Evolutionary conservation across 1,139 yeast genomes (phyloP).

Genomic region (Citeromyces hawaiiensis): DNA sequence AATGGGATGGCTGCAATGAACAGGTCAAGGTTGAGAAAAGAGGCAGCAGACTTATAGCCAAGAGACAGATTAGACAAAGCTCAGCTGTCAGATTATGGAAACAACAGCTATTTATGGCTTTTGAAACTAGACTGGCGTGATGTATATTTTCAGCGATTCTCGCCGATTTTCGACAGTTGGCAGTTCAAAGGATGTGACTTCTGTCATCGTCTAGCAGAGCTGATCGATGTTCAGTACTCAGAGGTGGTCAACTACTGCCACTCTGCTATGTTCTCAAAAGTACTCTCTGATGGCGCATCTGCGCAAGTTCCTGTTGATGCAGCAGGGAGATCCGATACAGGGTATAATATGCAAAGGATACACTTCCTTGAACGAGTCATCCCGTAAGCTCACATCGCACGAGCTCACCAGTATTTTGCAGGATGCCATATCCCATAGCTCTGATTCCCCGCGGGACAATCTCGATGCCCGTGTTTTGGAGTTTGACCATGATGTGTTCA

Average conservation of each 20-base stretch:
- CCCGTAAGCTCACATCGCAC: conserved; percentile 49
- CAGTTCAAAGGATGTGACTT: background rate
- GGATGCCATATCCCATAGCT: conserved; percentile 54
- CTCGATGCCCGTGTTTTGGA: conserved; percentile 77
- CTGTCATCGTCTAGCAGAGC: conserved; percentile 17
- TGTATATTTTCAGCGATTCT: background rate
- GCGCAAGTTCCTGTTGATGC: conserved; percentile 50
- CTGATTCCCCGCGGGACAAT: conserved; percentile 34
- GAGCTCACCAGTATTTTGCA: conserved; percentile 52
- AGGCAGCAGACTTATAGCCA: too few species aligned
- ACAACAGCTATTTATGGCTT: too few species aligned
- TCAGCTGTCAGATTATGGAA: too few species aligned
- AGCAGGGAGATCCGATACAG: conserved; percentile 69
- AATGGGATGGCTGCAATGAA: too few species aligned
- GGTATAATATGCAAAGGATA: conserved; percentile 45
- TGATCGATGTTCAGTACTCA: conserved; percentile 37
- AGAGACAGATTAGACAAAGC: too few species aligned
- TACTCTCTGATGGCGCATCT: conserved; percentile 43
- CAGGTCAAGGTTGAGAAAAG: too few species aligned
- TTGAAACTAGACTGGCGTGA: background rate
- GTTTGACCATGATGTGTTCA: conserved; percentile 67
- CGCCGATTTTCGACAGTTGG: background rate
- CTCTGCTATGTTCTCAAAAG: conserved; percentile 30
- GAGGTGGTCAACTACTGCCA: conserved; percentile 47
- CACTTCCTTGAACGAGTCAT: conserved; percentile 43